Percentiles rank a stretch among this genome's conserved stretches.
These are phyloP conservation scores for Biscogniauxia marginata DNA, from an alignment of 2,329 filamentous ascomycete genomes.

Conservation along the genomic window DNA sequence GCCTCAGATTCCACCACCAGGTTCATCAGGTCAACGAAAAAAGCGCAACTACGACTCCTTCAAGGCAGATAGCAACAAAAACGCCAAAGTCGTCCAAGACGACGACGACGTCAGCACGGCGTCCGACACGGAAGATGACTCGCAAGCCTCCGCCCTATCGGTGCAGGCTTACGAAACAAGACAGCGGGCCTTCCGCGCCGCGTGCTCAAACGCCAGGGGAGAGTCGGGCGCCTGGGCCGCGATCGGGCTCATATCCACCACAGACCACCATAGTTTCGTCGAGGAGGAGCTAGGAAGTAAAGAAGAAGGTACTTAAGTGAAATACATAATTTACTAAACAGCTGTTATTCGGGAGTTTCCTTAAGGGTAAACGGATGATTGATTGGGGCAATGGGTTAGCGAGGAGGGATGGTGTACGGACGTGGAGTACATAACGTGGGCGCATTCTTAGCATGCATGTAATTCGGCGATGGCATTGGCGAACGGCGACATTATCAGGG, in stretches of 20 bases:
- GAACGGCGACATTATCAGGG: no score
- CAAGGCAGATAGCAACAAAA: background rate
- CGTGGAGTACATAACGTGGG: no score
- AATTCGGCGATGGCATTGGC: no score
- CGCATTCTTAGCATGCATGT: no score
- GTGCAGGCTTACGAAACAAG: slow-evolving; percentile 29
- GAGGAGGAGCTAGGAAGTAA: slow-evolving; percentile 36
- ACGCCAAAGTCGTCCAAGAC: background rate
- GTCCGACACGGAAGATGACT: slow-evolving; percentile 22
- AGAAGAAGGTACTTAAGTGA: background rate
- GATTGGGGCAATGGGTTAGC: no score
- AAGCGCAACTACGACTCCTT: slow-evolving; percentile 14
- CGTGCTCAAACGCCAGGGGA: slow-evolving; percentile 25
- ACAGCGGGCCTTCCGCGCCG: slow-evolving; percentile 30
- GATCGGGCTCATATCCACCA: slow-evolving; percentile 38
- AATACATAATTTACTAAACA: slow-evolving; percentile 10
- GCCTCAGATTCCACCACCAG: no score
- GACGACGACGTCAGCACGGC: slow-evolving; percentile 20
- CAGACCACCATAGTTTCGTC: slow-evolving; percentile 36
- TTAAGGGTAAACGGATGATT: no score
- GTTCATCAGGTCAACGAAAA: no score
- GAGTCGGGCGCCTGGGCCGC: slow-evolving; percentile 12
- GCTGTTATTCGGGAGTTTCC: background rate
- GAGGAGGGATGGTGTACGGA: no score
- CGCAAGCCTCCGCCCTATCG: slow-evolving; percentile 34